These are phyloP conservation scores for Trichocomaceae sp. DNA, from an alignment of 2,329 filamentous ascomycete species.

Conservation along the genomic window DNA sequence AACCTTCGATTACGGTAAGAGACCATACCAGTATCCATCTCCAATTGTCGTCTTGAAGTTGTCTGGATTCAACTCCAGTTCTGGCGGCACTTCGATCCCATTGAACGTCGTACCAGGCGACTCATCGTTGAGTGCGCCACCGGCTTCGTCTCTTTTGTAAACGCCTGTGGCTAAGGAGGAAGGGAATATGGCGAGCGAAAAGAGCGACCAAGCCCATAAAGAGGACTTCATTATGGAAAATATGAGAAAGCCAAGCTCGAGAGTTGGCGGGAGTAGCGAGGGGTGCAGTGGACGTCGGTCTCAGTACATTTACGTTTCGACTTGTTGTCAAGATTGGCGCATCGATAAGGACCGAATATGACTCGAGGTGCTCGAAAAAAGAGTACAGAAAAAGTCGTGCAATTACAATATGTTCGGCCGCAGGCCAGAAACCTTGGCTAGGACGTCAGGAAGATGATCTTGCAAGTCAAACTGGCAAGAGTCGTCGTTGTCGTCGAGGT, in stretches of 20 bases:
- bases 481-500: slow-evolving; percentile 1
- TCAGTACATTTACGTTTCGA: slow-evolving; percentile 2
- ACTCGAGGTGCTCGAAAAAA: not conserved
- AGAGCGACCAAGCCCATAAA: slow-evolving; percentile 31
- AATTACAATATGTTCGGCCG: not conserved
- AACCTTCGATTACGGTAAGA: not conserved
- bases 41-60: slow-evolving; percentile 45
- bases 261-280: not conserved
- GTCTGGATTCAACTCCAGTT: slow-evolving; percentile 44
- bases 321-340: slow-evolving; percentile 4
- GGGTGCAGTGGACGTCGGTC: not conserved
- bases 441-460: not conserved
- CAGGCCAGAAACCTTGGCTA: slow-evolving; percentile 6
- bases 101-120: slow-evolving; percentile 42
- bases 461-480: not conserved
- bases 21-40: slow-evolving; percentile 47
- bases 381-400: not conserved
- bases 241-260: not conserved
- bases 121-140: slow-evolving; percentile 14
- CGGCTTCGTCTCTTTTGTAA: slow-evolving; percentile 21
- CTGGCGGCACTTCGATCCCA: slow-evolving; percentile 45
- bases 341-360: slow-evolving; percentile 3
- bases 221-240: slow-evolving; percentile 32
- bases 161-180: slow-evolving; percentile 25
- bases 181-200: slow-evolving; percentile 32